phyloP scores from a whole-genome alignment of 2,329 filamentous ascomycete genomes.

The Fusarium foetens region DNA sequence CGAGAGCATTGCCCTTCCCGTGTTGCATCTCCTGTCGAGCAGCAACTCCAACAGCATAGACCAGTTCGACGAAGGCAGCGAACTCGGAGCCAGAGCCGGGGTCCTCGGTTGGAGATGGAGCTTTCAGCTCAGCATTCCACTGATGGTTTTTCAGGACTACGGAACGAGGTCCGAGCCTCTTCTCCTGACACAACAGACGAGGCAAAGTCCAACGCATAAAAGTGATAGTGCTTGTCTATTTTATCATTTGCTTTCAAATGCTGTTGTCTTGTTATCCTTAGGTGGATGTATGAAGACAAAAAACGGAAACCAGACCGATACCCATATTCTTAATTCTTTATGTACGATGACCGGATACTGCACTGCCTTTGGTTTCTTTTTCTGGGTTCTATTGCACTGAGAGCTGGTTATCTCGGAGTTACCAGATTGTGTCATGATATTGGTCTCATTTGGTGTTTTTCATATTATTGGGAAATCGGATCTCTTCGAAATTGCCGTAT shows the following conservation, averaged over 20 bases:
- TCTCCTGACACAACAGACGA: slow-evolving; percentile 36
- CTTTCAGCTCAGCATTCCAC: slow-evolving; percentile 35
- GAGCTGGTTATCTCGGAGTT: slow-evolving; percentile 37
- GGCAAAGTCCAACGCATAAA: slow-evolving; percentile 23
- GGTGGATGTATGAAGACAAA: slow-evolving; percentile 6
- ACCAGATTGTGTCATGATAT: slow-evolving; percentile 20
- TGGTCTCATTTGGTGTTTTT: slow-evolving; percentile 9
- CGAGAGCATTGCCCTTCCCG: slow-evolving; percentile 58
- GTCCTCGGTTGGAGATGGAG: slow-evolving; percentile 47
- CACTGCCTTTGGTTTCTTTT: not conserved
- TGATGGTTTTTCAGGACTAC: slow-evolving; percentile 48
- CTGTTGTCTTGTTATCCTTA: not conserved
- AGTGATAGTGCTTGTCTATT: not conserved
- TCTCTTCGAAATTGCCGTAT: not conserved
- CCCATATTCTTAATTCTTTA: slow-evolving; percentile 26
- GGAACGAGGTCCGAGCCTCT: slow-evolving; percentile 49
- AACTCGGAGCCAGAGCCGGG: slow-evolving; percentile 53
- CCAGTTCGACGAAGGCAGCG: slow-evolving; percentile 50
- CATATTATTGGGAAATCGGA: slow-evolving; percentile 7
- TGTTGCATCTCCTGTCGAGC: slow-evolving; percentile 49
- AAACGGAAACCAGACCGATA: slow-evolving; percentile 30
- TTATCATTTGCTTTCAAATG: not conserved
- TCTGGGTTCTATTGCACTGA: slow-evolving; percentile 1
- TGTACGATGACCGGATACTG: slow-evolving; percentile 29
- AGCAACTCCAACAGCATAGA: slow-evolving; percentile 43